Evolutionary conservation across 2,329 filamentous ascomycete species (phyloP), one percentile per base, ranked within the genome.

Genomic region (Zymoseptoria tritici): DNA sequence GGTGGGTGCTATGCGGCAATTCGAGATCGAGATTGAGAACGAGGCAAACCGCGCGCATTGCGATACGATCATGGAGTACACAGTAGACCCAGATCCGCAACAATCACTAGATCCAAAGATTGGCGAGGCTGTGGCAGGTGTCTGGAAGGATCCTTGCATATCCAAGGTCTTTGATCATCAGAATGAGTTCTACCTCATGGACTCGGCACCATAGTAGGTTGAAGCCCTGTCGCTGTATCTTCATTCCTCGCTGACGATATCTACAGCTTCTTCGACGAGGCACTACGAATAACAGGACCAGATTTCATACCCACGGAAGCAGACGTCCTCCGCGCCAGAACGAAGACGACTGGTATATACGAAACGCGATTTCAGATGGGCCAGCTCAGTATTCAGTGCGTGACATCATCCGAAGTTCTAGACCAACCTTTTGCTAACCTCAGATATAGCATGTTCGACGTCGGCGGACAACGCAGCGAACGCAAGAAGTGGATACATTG

Each of bases 401-500:
- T 77, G 52, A 58, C 54, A 36, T 19, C 49, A 9, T 21, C 11
- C 22, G 11, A 49, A 9, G 16, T n/a, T 21, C 9, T 31, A 11
- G n/a, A 24, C n/a, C 6, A 9, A 22, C 50, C 50, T 55, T 50
- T 56, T 26, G 31, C 55, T 58, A 36, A 56, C 24, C 5, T 31
- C 20, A 46, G 13, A 19, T 52, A 4, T 72, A 97, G 93, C 79
- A 99, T 99, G 94, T 99, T 99, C 73, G 94, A 99, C 75, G 94
- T 99, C 4, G 94, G 94, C 64, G 94, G 94, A 22, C 94, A 99
- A 77, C 83, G 94, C 73, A 97, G 93, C 75, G 94, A 99, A 77
- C 85, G 94, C 64, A 99, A 99, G 81, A 99, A 99, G 79, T 99
- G 94, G 94, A 99, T 99, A 73, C 94, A 99, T 78, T 99, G 94